Base-by-base conservation (phyloP, 148 eudicot species). In the Camellia japonica region DNA sequence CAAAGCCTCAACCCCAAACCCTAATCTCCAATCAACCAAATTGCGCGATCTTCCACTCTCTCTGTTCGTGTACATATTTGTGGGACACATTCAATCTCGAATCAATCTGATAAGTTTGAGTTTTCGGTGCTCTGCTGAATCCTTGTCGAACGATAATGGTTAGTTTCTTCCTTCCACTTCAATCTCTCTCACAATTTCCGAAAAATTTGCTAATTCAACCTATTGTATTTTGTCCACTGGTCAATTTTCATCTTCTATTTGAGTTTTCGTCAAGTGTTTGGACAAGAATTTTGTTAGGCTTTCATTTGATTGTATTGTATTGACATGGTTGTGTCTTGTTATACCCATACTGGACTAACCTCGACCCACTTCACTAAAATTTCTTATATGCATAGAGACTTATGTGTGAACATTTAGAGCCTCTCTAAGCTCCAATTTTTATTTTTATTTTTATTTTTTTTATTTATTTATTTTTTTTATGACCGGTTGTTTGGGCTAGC, bases 131-230 rank as follows among this genome's bases (percentile, higher is more conserved):
- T 54, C 62, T 15, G 71, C 13, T 51, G 23, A 77, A 15, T 59
- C 51, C 80, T 5, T 9, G 52, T 41, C 49, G 67, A 5, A 43
- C 52, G 73, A 78, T 6, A 10, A 78, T 78, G 80, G 80, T 78
- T 55, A 41, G 80, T 68, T 41, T 41, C n/a, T 60, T 74, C 38
- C 38, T 42, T 67, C 63, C 51, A 68, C 74, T 68, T 54, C 65
- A 47, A 41, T 54, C 54, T 20, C 38, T 68, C 42, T 42, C 65
- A n/a, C 55, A 42, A 55, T 78, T 78, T 42, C 41, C 42, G 11
- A 18, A n/a, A 54, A 12, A 30, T 16, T 52, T 11, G 38, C 54
- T 2, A 16, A 7, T 54, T 20, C 51, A 6, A 20, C 19, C 7
- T 1, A 0, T n/a, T 3, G 6, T 63, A 30, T 64, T 64, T 23